A percentile compares a stretch with the other conserved stretches of the same genome.
phyloP scores from a whole-genome alignment of 1,284 basidiomycete species.

The Blastosporella zonata region DNA sequence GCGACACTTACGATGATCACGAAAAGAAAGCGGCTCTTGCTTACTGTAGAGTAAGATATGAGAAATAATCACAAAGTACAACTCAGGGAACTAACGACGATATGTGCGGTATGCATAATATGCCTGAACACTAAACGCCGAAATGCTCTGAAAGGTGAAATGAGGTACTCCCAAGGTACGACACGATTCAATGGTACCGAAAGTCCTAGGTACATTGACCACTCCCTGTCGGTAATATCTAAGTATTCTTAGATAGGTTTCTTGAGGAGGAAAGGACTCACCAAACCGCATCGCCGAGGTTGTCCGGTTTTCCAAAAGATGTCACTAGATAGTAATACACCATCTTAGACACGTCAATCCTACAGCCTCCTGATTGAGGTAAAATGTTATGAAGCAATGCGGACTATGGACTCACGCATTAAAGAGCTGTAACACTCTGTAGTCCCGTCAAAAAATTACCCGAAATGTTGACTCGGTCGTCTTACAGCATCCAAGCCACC shows the following conservation, averaged over 20 bases:
- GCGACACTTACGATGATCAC: background rate
- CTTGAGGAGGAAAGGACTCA: background rate
- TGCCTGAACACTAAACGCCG: conserved; percentile 3
- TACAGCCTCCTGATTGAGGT: background rate
- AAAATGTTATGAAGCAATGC: background rate
- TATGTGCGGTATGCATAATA: background rate
- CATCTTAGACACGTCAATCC: conserved; percentile 1
- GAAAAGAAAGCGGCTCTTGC: background rate
- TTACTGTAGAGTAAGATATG: background rate
- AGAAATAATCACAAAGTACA: background rate
- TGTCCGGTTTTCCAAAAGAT: background rate
- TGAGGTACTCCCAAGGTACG: background rate
- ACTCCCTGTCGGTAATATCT: no score
- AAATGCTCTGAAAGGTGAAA: background rate
- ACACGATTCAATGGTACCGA: background rate
- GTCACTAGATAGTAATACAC: conserved; percentile 4
- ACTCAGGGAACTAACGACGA: background rate
- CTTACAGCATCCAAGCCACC: conserved; percentile 7
- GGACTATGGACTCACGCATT: background rate
- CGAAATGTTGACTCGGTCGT: background rate
- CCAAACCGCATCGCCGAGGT: background rate
- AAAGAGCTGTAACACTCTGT: background rate
- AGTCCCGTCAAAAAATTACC: background rate
- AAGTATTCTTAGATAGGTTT: no score
- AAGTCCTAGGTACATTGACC: conserved; percentile 1